Evolutionary conservation across 1,139 yeast species (phyloP), one percentile per base, ranked within the genome.

Genomic region (Protomyces pachydermus): DNA sequence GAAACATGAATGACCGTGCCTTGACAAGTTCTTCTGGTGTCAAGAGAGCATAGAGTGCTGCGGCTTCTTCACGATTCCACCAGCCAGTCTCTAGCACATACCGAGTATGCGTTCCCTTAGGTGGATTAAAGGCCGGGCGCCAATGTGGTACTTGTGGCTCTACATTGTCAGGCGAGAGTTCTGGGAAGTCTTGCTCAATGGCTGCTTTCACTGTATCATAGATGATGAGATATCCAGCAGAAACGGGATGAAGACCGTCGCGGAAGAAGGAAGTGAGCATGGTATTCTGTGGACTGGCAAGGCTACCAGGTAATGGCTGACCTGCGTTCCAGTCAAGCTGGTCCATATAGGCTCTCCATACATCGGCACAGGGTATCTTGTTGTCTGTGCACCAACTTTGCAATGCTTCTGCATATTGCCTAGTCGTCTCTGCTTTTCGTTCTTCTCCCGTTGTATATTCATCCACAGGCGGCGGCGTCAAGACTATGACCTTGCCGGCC

Each of bases 201-300:
- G 51, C 16, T 12, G 37, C 20, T 14, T 20, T n/a, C 4, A 61
- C 32, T 12, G 65, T 37, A 54, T 55, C 23, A 70, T 74, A 85
- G 68, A 84, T 73, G 1, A 87, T 66, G 65, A 75, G 74, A 72
- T 88, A 88, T 0, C 85, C 89, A n/a, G 74, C 72, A 0, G 85
- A 83, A 1, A 82, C 79, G 72, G 80, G 86, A 72, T 89, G 96
- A 53, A 89, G 75, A 0, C 96, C 96, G 71, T 87, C 93, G 9
- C 71, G 67, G 12, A 81, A 70, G 8, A 78, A 67, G 9, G 52
- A 12, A 16, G 52, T 39, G 34, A 61, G 42, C 10, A 10, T 16
- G 10, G 55, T 53, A 32, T 52, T 23, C 52, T 52, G 48, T 10
- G 65, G 56, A 16, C 10, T 25, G n/a, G 18, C 28, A n/a, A 48